These are phyloP conservation scores for Gentiana straminea DNA, from an alignment of 257 asterid species.

Conservation along the genomic window DNA sequence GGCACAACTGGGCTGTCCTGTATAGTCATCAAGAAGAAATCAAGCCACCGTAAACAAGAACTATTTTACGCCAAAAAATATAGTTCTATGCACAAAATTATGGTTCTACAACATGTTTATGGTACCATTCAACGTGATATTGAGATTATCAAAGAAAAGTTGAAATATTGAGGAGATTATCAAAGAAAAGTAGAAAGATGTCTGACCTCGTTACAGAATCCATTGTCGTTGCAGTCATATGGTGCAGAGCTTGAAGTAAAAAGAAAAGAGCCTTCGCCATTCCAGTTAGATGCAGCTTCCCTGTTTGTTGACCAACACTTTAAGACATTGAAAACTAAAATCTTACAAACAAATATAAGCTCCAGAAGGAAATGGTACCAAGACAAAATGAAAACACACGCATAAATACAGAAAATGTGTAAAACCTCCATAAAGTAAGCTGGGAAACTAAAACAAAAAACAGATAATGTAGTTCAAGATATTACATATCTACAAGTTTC, in stretches of 20 bases:
- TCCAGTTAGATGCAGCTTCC: slow-evolving; percentile 83
- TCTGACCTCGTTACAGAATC: slow-evolving; percentile 81
- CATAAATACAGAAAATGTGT: not conserved
- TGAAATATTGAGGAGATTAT: no score
- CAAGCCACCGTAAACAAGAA: slow-evolving; percentile 3
- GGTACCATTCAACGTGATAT: not conserved
- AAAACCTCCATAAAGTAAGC: not conserved
- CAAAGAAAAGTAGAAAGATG: not conserved
- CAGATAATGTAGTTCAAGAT: no score
- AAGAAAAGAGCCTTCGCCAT: slow-evolving; percentile 85
- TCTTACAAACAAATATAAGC: not conserved
- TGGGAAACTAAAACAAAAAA: no score
- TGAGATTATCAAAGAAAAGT: not conserved
- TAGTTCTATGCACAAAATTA: no score
- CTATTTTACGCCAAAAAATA: no score
- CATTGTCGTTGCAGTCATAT: slow-evolving; percentile 81
- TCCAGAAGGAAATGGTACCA: not conserved
- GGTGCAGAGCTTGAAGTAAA: slow-evolving; percentile 96
- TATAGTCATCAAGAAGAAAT: slow-evolving; percentile 8
- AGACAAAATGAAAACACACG: not conserved
- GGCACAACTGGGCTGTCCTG: slow-evolving; percentile 87
- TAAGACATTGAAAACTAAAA: not conserved
- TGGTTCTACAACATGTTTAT: not conserved
- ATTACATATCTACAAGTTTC: no score
- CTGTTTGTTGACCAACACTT: slow-evolving; percentile 25